Evolutionary conservation across 345 rosid genomes (phyloP), one percentile per base, ranked within the genome.

Genomic region (Nasturtium officinale): DNA sequence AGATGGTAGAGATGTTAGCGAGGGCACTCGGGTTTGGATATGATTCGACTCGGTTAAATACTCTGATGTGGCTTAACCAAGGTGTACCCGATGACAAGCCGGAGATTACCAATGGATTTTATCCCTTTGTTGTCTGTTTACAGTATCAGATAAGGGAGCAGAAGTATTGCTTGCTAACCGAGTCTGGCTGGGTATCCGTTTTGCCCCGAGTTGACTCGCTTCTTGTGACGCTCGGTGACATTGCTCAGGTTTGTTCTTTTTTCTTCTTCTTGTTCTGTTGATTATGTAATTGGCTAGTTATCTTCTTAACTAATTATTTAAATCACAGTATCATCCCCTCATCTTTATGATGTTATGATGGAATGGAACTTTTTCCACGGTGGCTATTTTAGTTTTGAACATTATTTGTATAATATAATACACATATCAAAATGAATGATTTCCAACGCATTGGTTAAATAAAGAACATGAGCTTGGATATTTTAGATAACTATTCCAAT

Each of bases 81-180:
- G 71, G 75, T n/a, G 28, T 42, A 25, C 9, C 61, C 0, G 79
- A 79, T 48, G 78, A 75, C 15, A 77, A 70, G 20, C 79, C 83
- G n/a, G 80, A 16, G 33, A 37, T 68, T 30, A 58, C 89, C 58
- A 83, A 84, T 23, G 89, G 95, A 29, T 87, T 68, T 71, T 92
- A 87, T 83, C 98, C 98, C 2, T 89, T 81, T 68, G 74, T 87
- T 12, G 81, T 88, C 2, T 87, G 87, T 80, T 81, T 92, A 78
- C 83, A 81, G 60, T 92, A 85, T 75, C 94, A 88, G 77, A 78
- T 90, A 51, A 69, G 85, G 74, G 64, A 68, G 62, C 79, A 58
- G 74, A 85, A 85, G 60, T 82, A 75, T 18, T 61, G 73, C 5
- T 47, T 88, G 81, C 29, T 82, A 57, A 35, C 81, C n/a, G 92